phyloP scores from a whole-genome alignment of 768 basidiomycete genomes.

The Tricholoma sp. region DNA sequence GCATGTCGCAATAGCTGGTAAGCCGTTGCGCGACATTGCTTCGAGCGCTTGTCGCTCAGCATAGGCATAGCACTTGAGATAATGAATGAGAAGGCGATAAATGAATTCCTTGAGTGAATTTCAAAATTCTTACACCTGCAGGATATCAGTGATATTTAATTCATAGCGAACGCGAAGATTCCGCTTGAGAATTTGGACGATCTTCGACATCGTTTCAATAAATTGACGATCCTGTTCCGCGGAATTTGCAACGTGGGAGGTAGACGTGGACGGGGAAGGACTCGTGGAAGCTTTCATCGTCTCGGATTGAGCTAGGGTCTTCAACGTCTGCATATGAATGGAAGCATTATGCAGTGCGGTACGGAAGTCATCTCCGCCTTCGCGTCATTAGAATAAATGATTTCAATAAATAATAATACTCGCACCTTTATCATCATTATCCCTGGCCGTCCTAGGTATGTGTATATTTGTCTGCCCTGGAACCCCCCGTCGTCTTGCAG shows the following conservation, averaged over 20 bases:
- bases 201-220: constrained; percentile 57
- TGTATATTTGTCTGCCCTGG: constrained; percentile 10
- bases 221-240: constrained; percentile 48
- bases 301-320: constrained; percentile 37
- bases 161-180: constrained; percentile 76
- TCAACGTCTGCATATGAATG: constrained; percentile 51
- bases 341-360: constrained; percentile 65
- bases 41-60: constrained; percentile 69
- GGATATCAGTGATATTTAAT: constrained; percentile 59
- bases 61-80: constrained; percentile 66
- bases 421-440: constrained; percentile 37
- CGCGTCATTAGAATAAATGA: neutral
- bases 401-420: neutral
- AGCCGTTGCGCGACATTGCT: constrained; percentile 71
- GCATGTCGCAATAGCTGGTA: constrained; percentile 82
- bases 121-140: constrained; percentile 58
- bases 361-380: constrained; percentile 64
- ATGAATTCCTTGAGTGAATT: neutral
- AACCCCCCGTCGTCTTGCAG: constrained; percentile 15
- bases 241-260: constrained; percentile 29
- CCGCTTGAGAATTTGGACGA: constrained; percentile 63
- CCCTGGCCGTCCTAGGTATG: constrained; percentile 13
- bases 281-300: constrained; percentile 25
- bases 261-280: constrained; percentile 31
- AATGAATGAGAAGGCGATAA: neutral